Evolutionary conservation across 1,284 basidiomycete species (phyloP), one percentile per base, ranked within the genome.

Genomic region (Anthracocystis setariae): DNA sequence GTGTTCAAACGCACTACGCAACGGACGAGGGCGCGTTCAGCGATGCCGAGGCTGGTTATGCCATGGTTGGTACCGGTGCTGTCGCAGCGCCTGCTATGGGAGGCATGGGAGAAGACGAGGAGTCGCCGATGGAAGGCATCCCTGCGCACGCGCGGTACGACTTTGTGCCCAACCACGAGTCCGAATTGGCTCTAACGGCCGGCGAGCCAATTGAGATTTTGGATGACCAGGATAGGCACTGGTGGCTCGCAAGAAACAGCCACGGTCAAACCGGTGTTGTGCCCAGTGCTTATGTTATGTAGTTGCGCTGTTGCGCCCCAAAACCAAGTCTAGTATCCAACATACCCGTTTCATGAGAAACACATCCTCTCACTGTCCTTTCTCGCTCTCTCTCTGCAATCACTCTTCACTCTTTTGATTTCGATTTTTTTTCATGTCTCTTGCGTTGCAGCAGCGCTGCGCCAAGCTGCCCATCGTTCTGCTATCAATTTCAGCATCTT

Each of bases 21-120:
- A 87, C 87, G 32, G 77, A 79, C 32, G 73, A 72, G 17, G 64
- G 51, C 45, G 68, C 46, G 25, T 46, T 57, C 25, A 51, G 46
- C 23, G 69, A 66, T n/a, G 62, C 62, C 5, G 66, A 63, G 43
- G 67, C 61, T 27, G 58, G 54, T 8, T 3, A 46, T 5, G 51
- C 40, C 24, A 57, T 58, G 55, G 46, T 44, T 15, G 57, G 53
- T 12, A 45, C 33, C 10, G 33, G 46, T 18, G 58, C 59, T 4
- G 89, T 90, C 13, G 90, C 91, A 59, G 92, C 91, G 18, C 38
- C 64, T 25, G 69, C 57, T 13, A 53, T 55, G 5, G 58, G 40
- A 8, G 66, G 46, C 18, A 42, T 23, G 40, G 40, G 17, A 23
- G 74, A 65, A 37, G 47, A 64, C 15, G 59, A 63, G 7, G 73